phyloP scores from a whole-genome alignment of 495 filamentous ascomycete species.

The Viridothelium virens region DNA sequence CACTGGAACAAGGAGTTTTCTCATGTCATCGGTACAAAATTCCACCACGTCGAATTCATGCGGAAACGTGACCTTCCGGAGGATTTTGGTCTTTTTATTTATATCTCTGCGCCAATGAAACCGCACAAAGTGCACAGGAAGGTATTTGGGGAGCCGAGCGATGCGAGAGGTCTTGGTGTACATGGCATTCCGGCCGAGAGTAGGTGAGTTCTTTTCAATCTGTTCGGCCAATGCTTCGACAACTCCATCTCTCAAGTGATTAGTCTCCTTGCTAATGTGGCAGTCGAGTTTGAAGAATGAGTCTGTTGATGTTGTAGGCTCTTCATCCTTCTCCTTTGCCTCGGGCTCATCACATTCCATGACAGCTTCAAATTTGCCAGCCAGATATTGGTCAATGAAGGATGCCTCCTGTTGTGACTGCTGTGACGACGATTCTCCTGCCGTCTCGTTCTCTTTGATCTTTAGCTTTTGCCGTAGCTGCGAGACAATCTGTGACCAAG shows the following conservation, averaged over 20 bases:
- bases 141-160: conserved; percentile 81
- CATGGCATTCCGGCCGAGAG: conserved; percentile 63
- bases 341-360: conserved; percentile 77
- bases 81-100: conserved; percentile 98
- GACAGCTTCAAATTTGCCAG: conserved; percentile 65
- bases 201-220: conserved; percentile 78
- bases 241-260: conserved; percentile 84
- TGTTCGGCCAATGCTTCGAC: conserved; percentile 72
- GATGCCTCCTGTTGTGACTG: conserved; percentile 39
- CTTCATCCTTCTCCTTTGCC: conserved; percentile 68
- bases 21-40: conserved; percentile 86
- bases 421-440: conserved; percentile 21
- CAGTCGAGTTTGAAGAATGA: conserved; percentile 89
- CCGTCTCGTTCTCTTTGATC: conserved; percentile 43
- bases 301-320: conserved; percentile 57
- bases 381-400: conserved; percentile 86
- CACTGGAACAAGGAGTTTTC: conserved; percentile 74
- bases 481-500: conserved; percentile 92
- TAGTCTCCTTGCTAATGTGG: conserved; percentile 77
- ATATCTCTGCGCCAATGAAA: conserved; percentile 95
- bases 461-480: conserved; percentile 75
- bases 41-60: conserved; percentile 87
- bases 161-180: conserved; percentile 91
- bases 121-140: conserved; percentile 94
- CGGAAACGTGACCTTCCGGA: conserved; percentile 96